Percentiles rank a stretch among this genome's conserved stretches.
These are phyloP conservation scores for Zoysia matrella DNA, from an alignment of 202 grass and related monocot genomes.

Conservation along the genomic window DNA sequence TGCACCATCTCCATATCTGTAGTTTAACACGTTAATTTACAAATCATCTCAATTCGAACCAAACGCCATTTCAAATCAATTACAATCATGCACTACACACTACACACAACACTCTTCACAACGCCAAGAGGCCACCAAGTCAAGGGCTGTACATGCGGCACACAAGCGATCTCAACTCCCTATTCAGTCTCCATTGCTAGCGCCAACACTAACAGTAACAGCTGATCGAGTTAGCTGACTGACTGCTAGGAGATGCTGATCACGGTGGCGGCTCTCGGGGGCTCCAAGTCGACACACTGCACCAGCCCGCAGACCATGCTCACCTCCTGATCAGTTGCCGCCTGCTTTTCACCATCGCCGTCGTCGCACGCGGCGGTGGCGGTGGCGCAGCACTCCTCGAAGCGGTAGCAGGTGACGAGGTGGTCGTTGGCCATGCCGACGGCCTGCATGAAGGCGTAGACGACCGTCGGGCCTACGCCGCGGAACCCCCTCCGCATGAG, in stretches of 20 bases:
- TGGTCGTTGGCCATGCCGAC: slow-evolving; percentile 91
- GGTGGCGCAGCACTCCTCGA: slow-evolving; percentile 57
- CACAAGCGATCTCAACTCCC: slow-evolving; percentile 20
- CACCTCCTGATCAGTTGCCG: slow-evolving; percentile 47
- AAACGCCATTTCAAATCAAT: slow-evolving; percentile 20
- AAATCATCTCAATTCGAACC: slow-evolving; percentile 13
- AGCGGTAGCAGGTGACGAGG: slow-evolving; percentile 75
- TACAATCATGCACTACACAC: slow-evolving; percentile 13
- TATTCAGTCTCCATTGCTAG: slow-evolving; percentile 19
- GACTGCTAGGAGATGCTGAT: slow-evolving; percentile 59
- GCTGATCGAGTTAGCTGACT: neutral
- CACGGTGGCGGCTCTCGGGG: slow-evolving; percentile 37
- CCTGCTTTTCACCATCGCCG: neutral
- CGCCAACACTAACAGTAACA: too few relatives aligned
- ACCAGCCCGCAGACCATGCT: slow-evolving; percentile 45
- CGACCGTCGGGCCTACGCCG: slow-evolving; percentile 74
- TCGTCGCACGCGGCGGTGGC: neutral
- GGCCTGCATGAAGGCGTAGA: slow-evolving; percentile 99
- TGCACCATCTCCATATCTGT: neutral
- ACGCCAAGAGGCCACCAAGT: neutral
- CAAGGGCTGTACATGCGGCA: slow-evolving; percentile 5
- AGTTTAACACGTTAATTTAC: slow-evolving; percentile 4
- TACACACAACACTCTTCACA: neutral
- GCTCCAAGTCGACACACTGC: slow-evolving; percentile 35
- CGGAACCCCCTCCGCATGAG: slow-evolving; percentile 72